A percentile compares a stretch with the other conserved stretches of the same genome.
phyloP scores from a whole-genome alignment of 192 early-diverging fungal species.

The Gigaspora rosea region DNA sequence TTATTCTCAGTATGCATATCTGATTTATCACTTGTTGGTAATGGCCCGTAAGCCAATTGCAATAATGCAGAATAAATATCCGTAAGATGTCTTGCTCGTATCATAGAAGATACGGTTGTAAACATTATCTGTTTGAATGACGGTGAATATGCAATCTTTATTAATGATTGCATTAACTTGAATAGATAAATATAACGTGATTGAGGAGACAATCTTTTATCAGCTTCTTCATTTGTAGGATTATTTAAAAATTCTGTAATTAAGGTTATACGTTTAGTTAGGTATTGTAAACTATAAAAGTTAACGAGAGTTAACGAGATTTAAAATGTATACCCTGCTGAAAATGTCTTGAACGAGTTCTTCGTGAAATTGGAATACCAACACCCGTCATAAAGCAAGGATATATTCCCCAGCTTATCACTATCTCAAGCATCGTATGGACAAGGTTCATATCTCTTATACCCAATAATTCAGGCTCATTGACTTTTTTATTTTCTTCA shows the following conservation, averaged over 20 bases:
- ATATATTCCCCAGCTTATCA: conserved; percentile 68
- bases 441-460: conserved; percentile 63
- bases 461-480: conserved; percentile 49
- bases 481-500: neutral
- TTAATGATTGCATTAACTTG: conserved; percentile 36
- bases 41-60: conserved; percentile 68
- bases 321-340: conserved; percentile 43
- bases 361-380: conserved; percentile 63
- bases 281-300: neutral
- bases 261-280: neutral
- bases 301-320: neutral
- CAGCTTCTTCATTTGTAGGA: neutral
- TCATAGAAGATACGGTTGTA: conserved; percentile 59
- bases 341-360: conserved; percentile 57
- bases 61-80: conserved; percentile 71
- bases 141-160: conserved; percentile 33
- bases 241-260: neutral
- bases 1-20: neutral
- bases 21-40: conserved; percentile 31
- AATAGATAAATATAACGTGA: conserved; percentile 27
- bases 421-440: conserved; percentile 65
- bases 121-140: conserved; percentile 36
- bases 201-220: conserved; percentile 5
- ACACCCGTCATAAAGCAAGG: conserved; percentile 68
- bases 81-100: conserved; percentile 56